A percentile compares a stretch with the other conserved stretches of the same genome.
phyloP scores from a whole-genome alignment of 352 stramenopile genomes.

The Globisporangium recalcitrans region DNA sequence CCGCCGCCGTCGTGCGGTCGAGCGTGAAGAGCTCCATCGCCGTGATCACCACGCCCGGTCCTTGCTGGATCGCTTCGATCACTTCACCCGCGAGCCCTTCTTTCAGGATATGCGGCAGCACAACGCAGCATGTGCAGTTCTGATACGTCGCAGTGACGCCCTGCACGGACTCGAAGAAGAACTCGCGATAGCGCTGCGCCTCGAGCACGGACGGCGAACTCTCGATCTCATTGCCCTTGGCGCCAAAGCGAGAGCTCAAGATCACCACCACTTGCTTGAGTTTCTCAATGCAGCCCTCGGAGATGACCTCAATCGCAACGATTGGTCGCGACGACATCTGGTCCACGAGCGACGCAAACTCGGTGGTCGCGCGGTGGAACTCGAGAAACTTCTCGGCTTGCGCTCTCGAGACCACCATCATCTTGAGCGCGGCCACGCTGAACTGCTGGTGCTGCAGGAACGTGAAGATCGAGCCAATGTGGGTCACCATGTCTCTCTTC shows the following conservation, averaged over 20 bases:
- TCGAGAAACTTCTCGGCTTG: constrained; percentile 58
- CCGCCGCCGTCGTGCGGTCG: constrained; percentile 75
- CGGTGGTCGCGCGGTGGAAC: constrained; percentile 27
- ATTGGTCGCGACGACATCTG: constrained; percentile 34
- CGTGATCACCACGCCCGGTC: constrained; percentile 65
- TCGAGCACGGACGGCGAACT: constrained; percentile 47
- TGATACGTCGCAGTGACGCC: constrained; percentile 68
- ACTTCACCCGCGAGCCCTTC: constrained; percentile 75
- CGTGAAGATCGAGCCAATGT: constrained; percentile 48
- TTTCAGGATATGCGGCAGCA: constrained; percentile 92
- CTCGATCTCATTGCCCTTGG: constrained; percentile 40
- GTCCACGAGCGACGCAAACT: constrained; percentile 33
- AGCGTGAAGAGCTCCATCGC: constrained; percentile 89
- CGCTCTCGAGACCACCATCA: constrained; percentile 39
- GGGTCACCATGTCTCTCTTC: constrained; percentile 41
- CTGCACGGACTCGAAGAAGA: constrained; percentile 60
- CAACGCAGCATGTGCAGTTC: constrained; percentile 89
- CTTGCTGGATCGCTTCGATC: constrained; percentile 73
- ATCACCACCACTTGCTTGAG: constrained; percentile 47
- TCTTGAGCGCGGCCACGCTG: constrained; percentile 73
- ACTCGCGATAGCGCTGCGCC: constrained; percentile 46
- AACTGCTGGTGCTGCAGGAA: constrained; percentile 68
- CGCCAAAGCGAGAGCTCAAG: constrained; percentile 40
- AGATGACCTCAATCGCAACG: constrained; percentile 73
- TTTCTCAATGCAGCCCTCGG: constrained; percentile 61